These are phyloP conservation scores for Metarhizium humberi DNA, from an alignment of 2,329 filamentous ascomycete genomes.

Conservation along the genomic window DNA sequence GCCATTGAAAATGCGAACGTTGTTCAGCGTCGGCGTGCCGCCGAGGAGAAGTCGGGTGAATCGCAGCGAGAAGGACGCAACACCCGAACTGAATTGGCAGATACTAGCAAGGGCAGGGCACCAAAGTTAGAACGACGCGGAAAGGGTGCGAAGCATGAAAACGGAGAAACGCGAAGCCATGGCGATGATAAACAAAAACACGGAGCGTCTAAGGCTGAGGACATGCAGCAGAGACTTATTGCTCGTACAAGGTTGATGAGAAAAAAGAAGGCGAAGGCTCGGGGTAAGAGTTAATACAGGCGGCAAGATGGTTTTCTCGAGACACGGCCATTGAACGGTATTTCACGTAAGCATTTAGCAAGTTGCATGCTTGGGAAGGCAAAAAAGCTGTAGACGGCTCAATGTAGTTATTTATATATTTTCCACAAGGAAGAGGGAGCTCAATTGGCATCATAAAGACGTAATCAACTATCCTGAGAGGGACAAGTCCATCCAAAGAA, in stretches of 20 bases:
- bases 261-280: slow-evolving; percentile 48
- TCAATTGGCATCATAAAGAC: neutral
- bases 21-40: slow-evolving; percentile 57
- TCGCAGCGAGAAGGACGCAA: slow-evolving; percentile 18
- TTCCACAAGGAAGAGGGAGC: neutral
- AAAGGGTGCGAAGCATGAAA: neutral
- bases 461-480: neutral
- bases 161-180: slow-evolving; percentile 18
- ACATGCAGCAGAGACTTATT: slow-evolving; percentile 65
- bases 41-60: slow-evolving; percentile 25
- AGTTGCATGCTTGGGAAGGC: neutral
- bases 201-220: slow-evolving; percentile 25
- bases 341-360: neutral
- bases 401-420: neutral
- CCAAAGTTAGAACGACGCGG: neutral
- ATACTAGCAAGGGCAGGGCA: neutral
- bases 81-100: slow-evolving; percentile 18
- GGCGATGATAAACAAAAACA: slow-evolving; percentile 12
- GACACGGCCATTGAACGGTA: neutral
- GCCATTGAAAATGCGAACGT: slow-evolving; percentile 97
- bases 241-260: slow-evolving; percentile 74
- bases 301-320: neutral
- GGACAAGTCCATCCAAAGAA: neutral
- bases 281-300: slow-evolving; percentile 12
- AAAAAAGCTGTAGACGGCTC: neutral